These are phyloP conservation scores for Sporothrix pallida DNA, from an alignment of 2,329 filamentous ascomycete species.

Conservation along the genomic window DNA sequence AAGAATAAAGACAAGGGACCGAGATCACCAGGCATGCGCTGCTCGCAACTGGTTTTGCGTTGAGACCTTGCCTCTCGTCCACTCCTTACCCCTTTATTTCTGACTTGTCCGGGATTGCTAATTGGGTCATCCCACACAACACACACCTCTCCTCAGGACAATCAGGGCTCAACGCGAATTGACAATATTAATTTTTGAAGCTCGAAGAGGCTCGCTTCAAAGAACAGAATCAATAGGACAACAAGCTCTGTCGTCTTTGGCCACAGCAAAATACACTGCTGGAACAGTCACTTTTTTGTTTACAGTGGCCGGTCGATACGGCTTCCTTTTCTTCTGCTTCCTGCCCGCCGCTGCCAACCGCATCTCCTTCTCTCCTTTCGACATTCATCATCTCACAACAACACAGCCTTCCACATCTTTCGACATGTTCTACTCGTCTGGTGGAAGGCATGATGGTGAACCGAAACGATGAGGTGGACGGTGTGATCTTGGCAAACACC, in stretches of 20 bases:
- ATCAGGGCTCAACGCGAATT: constrained; percentile 20
- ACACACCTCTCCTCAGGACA: background rate
- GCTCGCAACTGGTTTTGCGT: constrained; percentile 29
- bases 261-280: constrained; percentile 12
- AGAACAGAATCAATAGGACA: background rate
- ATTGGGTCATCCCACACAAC: constrained; percentile 1
- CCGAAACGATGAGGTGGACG: background rate
- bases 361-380: background rate
- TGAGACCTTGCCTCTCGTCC: background rate
- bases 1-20: background rate
- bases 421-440: background rate
- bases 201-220: constrained; percentile 26
- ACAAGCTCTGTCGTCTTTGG: background rate
- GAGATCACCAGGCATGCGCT: background rate
- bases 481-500: constrained; percentile 1
- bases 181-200: constrained; percentile 28
- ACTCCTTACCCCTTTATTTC: background rate
- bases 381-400: background rate
- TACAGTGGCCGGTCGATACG: background rate
- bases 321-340: background rate
- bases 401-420: background rate
- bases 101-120: background rate
- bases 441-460: background rate
- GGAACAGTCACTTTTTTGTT: constrained; percentile 22
- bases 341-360: constrained; percentile 6